A percentile compares a stretch with the other conserved stretches of the same genome.
These are phyloP conservation scores for Pseudohyphozyma bogoriensis DNA, from an alignment of 768 basidiomycete genomes.

Conservation along the genomic window DNA sequence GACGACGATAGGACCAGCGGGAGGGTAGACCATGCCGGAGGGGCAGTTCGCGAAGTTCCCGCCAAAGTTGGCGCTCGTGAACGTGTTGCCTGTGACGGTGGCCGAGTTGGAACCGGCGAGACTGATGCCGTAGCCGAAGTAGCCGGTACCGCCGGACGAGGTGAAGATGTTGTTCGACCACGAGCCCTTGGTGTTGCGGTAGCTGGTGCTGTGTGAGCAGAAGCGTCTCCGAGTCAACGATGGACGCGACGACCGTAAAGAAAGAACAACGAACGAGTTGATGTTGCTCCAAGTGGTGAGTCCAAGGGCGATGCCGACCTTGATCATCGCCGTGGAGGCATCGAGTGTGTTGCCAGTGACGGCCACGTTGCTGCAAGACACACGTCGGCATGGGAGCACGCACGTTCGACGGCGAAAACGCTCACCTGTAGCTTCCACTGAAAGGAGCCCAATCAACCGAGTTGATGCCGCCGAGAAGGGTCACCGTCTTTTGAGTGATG, in stretches of 20 bases:
- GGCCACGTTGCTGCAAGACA: constrained; percentile 1
- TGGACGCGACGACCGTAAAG: too few relatives aligned
- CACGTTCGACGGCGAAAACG: too few relatives aligned
- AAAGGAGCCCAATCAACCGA: constrained; percentile 29
- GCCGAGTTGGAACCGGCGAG: constrained; percentile 26
- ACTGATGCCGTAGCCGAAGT: constrained; percentile 33
- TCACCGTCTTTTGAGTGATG: constrained; percentile 16
- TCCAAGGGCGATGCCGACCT: not conserved
- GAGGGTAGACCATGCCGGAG: too few relatives aligned
- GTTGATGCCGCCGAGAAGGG: constrained; percentile 31
- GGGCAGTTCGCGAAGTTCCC: too few relatives aligned
- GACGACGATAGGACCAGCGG: too few relatives aligned
- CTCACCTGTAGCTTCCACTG: too few relatives aligned
- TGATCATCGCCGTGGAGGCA: not conserved
- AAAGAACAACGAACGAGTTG: constrained; percentile 18
- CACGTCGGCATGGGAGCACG: too few relatives aligned
- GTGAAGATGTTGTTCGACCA: constrained; percentile 11
- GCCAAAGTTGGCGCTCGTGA: constrained; percentile 25
- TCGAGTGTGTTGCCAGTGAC: not conserved
- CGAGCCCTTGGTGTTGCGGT: constrained; percentile 2
- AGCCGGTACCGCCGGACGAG: constrained; percentile 19
- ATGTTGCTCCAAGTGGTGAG: constrained; percentile 17
- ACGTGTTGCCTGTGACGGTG: constrained; percentile 29
- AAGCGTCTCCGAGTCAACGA: not conserved
- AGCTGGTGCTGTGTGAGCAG: not conserved